Evolutionary conservation across 495 filamentous ascomycete species (phyloP).

Genomic region (Aspergillus conjunctus): DNA sequence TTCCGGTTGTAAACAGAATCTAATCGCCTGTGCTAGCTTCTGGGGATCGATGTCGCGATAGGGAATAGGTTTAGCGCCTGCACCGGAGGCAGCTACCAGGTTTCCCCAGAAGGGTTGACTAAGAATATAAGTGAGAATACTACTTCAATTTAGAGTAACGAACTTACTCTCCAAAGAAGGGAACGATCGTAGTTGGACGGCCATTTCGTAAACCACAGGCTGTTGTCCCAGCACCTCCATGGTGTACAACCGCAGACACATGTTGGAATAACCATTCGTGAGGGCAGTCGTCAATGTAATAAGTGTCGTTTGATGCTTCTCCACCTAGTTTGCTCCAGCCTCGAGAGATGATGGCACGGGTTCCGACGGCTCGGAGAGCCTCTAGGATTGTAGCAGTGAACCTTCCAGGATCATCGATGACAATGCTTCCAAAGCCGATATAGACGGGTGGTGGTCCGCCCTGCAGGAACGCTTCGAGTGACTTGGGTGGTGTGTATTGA

Average conservation of each 20-base stretch:
- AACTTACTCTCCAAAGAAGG: slow-evolving; percentile 65
- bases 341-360: slow-evolving; percentile 61
- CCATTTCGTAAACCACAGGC: slow-evolving; percentile 61
- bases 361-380: slow-evolving; percentile 52
- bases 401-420: slow-evolving; percentile 59
- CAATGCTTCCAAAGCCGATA: slow-evolving; percentile 70
- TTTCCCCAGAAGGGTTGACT: slow-evolving; percentile 79
- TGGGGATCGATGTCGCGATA: slow-evolving; percentile 68
- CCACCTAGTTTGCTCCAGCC: slow-evolving; percentile 66
- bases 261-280: slow-evolving; percentile 69
- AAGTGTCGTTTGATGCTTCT: slow-evolving; percentile 48
- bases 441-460: slow-evolving; percentile 60
- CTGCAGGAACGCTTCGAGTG: slow-evolving; percentile 55
- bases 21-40: slow-evolving; percentile 68
- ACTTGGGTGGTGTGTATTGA: slow-evolving; percentile 52
- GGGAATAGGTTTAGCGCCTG: slow-evolving; percentile 71
- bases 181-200: slow-evolving; percentile 61
- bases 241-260: slow-evolving; percentile 63
- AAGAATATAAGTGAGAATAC: not conserved
- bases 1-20: slow-evolving; percentile 61
- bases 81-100: slow-evolving; percentile 66
- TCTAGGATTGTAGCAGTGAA: slow-evolving; percentile 57
- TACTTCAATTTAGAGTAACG: not conserved
- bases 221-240: slow-evolving; percentile 69
- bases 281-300: slow-evolving; percentile 62